Evolutionary conservation across 495 filamentous ascomycete genomes (phyloP), one percentile per base, ranked within the genome.

Genomic region (Podospora pseudopauciseta): DNA sequence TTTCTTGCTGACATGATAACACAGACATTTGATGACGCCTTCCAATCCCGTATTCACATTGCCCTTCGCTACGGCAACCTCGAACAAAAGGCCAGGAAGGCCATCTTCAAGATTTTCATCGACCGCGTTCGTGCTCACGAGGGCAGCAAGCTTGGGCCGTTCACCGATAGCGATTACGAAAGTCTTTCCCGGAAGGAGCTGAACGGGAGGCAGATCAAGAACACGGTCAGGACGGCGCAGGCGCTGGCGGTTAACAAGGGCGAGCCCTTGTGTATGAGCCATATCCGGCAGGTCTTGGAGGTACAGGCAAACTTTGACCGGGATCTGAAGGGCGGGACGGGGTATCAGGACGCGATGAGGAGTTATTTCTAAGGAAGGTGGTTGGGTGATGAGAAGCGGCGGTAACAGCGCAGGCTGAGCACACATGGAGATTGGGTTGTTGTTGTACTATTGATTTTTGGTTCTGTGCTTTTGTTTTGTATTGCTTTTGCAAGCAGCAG

Each of bases 121-220:
- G 89, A 91, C 74, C 78, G 86, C 26, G 91, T 93, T 13, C 81
- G 87, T 15, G 85, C 85, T 9, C 84, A 87, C 67, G 86, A 90
- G 68, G 88, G 87, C 18, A 78, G 90, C 28, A 83, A 85, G 64
- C 83, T 82, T 0, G 84, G 82, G 68, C 76, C 83, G 1, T 95
- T 97, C 73, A 84, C 82, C 0, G 88, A 92, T 19, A 82, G 84
- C 28, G 90, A 94, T 74, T 90, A 86, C 72, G 88, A 89, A 59
- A 75, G 75, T 54, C 79, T 97, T 60, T 85, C 90, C 0, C 82
- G 88, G 57, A 86, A 90, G 73, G 88, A 88, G 55, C 78, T 97
- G 65, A 97, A 97, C 73, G 93, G 93, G n/a, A 87, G 93, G 68
- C 93, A 96, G 84, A 97, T 97, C 84, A 97, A 97, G 82, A 97